Evolutionary conservation across 805 yeast genomes (phyloP), one percentile per base, ranked within the genome.

Genomic region (Candida incommunis): DNA sequence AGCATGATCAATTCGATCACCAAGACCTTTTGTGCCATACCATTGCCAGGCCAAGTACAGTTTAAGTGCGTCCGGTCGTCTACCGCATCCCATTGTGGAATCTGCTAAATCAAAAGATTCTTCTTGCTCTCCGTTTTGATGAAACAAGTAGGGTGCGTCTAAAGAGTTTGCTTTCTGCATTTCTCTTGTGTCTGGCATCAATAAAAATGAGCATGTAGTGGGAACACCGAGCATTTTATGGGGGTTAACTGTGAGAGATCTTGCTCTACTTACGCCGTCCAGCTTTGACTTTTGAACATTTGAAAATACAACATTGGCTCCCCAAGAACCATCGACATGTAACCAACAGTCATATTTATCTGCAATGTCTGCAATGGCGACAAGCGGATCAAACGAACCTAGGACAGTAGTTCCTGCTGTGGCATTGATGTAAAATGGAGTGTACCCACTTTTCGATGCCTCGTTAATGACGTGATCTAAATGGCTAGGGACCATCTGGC

Each of bases 181-280:
- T 3, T 69, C 60, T 22, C 73, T 56, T 40, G 75, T 80, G 54
- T 83, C 78, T 1, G 92, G 92, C 4, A 83, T 66, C 41, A 84
- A 67, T 47, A 84, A 63, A 58, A 85, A 84, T 16, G 90, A 81
- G 54, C 78, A 73, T 0, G 71, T 66, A 48, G 66, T 56, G 15
- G 95, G 94, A 13, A 82, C 84, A n/a, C 95, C 95, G 40, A 84
- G 70, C 83, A 82, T 78, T 56, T 84, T 84, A 65, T 84, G 95
- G 2, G 95, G 95, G 56, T 84, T 85, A 21, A 77, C 72, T 1
- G 95, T 84, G 46, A 84, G 69, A 9, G 88, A 80, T 60, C 84
- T 75, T 1, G 92, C 94, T 20, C 69, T 56, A 37, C 80, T 72
- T 25, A 73, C 59, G 1, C 95, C 95, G 16, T 61, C 56, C 48